These are phyloP conservation scores for Pichia cactophila DNA, from an alignment of 1,139 yeast species.

Conservation along the genomic window DNA sequence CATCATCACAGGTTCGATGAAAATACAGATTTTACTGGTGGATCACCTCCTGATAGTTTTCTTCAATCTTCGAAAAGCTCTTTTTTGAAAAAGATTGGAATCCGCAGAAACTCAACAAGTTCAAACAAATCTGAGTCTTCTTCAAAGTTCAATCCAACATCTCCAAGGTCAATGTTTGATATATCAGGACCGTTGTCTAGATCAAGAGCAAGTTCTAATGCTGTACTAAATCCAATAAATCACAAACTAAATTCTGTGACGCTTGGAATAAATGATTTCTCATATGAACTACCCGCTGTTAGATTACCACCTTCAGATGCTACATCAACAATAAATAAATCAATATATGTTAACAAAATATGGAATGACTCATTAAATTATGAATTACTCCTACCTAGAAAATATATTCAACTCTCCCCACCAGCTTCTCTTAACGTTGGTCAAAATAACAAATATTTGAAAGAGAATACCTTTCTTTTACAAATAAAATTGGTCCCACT, in stretches of 20 bases:
- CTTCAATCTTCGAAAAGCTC: slow-evolving; percentile 7
- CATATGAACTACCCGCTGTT: slow-evolving; percentile 46
- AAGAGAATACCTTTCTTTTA: slow-evolving; percentile 32
- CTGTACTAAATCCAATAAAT: neutral
- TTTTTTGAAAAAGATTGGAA: slow-evolving; percentile 21
- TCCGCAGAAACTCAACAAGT: slow-evolving; percentile 9
- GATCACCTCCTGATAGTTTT: neutral
- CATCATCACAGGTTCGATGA: slow-evolving; percentile 21
- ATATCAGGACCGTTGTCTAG: neutral
- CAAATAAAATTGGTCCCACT: slow-evolving; percentile 69
- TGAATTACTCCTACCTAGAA: slow-evolving; percentile 68
- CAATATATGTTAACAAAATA: slow-evolving; percentile 70
- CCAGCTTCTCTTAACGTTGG: slow-evolving; percentile 9
- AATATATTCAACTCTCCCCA: slow-evolving; percentile 65
- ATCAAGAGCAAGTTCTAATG: slow-evolving; percentile 4
- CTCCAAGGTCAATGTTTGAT: slow-evolving; percentile 4
- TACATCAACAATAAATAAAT: slow-evolving; percentile 65
- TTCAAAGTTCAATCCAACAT: slow-evolving; percentile 1
- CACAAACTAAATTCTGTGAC: neutral
- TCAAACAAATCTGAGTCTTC: slow-evolving; percentile 3
- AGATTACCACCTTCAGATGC: slow-evolving; percentile 80
- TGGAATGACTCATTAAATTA: slow-evolving; percentile 81
- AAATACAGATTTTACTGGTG: slow-evolving; percentile 1
- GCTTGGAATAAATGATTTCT: slow-evolving; percentile 21
- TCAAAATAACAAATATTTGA: slow-evolving; percentile 32